These are phyloP conservation scores for Niebla homalea DNA, from an alignment of 495 filamentous ascomycete genomes.

Conservation along the genomic window DNA sequence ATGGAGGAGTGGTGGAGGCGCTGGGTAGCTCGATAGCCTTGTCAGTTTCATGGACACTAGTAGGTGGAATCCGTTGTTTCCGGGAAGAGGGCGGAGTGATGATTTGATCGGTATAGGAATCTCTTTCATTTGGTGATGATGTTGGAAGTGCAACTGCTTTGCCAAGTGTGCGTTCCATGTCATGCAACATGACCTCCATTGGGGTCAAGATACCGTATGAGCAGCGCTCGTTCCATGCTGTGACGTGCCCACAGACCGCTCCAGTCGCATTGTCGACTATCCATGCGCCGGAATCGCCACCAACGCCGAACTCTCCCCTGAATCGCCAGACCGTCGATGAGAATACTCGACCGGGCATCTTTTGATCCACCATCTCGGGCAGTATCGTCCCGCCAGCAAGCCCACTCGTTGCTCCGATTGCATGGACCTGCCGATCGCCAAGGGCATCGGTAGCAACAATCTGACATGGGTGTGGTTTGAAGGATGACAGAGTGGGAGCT, in stretches of 20 bases:
- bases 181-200: slow-evolving; percentile 79
- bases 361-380: slow-evolving; percentile 62
- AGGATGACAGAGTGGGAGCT: neutral
- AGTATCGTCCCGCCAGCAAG: slow-evolving; percentile 65
- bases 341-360: slow-evolving; percentile 66
- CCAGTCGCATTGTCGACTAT: slow-evolving; percentile 69
- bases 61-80: neutral
- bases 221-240: slow-evolving; percentile 68
- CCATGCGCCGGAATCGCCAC: slow-evolving; percentile 90
- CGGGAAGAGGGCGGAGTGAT: neutral
- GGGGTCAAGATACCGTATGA: slow-evolving; percentile 78
- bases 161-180: slow-evolving; percentile 64
- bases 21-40: neutral
- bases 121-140: neutral
- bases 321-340: slow-evolving; percentile 75
- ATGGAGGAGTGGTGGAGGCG: neutral
- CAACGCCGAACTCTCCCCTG: slow-evolving; percentile 58
- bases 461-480: slow-evolving; percentile 19
- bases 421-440: slow-evolving; percentile 65
- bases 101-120: slow-evolving; percentile 1
- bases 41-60: neutral
- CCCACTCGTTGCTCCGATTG: slow-evolving; percentile 81
- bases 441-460: slow-evolving; percentile 34
- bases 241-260: slow-evolving; percentile 76
- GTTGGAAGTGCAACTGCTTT: slow-evolving; percentile 21